Percentiles rank a stretch among this genome's conserved stretches.
Conservation (phyloP, 2,329 filamentous ascomycete genomes). For the Alternaria ethzedia region DNA sequence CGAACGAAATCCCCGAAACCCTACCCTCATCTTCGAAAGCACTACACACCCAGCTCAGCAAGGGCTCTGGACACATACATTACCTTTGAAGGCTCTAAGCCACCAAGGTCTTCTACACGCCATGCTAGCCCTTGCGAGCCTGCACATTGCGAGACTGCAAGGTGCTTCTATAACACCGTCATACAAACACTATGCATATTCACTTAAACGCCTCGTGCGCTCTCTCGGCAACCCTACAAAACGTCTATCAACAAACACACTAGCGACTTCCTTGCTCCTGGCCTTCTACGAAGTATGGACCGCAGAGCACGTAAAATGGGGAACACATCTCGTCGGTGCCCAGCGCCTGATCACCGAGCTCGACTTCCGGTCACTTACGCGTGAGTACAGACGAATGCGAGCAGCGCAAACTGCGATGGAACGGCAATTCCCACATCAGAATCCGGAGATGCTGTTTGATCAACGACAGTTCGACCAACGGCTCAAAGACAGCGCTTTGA, state of each 20-base stretch:
- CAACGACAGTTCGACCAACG: constrained; percentile 35
- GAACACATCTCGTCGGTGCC: constrained; percentile 85
- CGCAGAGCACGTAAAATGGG: constrained; percentile 95
- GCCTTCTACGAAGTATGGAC: constrained; percentile 95
- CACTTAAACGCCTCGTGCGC: constrained; percentile 77
- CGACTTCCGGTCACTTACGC: constrained; percentile 75
- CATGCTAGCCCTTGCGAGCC: constrained; percentile 83
- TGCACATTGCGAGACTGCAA: constrained; percentile 87
- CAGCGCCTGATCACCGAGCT: constrained; percentile 83
- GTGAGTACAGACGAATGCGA: constrained; percentile 71
- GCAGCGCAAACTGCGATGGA: constrained; percentile 53
- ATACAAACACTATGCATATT: constrained; percentile 89
- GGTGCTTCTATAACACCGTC: constrained; percentile 76
- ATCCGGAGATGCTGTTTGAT: constrained; percentile 41
- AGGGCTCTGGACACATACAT: constrained; percentile 71
- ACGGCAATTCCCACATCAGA: constrained; percentile 38
- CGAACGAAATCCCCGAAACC: constrained; percentile 79
- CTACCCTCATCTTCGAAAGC: constrained; percentile 68
- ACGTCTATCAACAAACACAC: constrained; percentile 76
- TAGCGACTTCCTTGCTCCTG: constrained; percentile 86
- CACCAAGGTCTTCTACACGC: constrained; percentile 89
- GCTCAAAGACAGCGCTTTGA: constrained; percentile 55
- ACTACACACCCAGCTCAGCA: constrained; percentile 37
- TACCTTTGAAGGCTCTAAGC: constrained; percentile 79
- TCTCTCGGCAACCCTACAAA: constrained; percentile 75